Percentiles rank a stretch among this genome's conserved stretches.
Evolutionary conservation across 1,284 basidiomycete species (phyloP).

Genomic region (Hypsizygus ulmarius): DNA sequence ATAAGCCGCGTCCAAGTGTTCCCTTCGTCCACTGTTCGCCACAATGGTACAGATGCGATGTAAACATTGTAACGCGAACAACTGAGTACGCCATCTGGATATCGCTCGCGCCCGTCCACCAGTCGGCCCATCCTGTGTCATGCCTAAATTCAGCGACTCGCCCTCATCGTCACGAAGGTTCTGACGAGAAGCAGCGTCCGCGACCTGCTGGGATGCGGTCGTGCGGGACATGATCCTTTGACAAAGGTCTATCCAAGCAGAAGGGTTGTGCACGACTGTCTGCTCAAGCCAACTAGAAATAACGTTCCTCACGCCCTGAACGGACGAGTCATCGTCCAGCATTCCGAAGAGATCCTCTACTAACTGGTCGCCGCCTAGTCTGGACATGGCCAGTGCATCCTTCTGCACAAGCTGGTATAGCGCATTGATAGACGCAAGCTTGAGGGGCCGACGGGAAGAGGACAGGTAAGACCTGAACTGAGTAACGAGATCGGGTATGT

Average conservation of each 20-base stretch:
- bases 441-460: constrained; percentile 80
- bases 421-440: constrained; percentile 92
- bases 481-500: constrained; percentile 75
- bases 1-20: constrained; percentile 78
- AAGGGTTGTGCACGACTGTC: constrained; percentile 90
- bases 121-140: constrained; percentile 35
- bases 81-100: constrained; percentile 94
- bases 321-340: constrained; percentile 90
- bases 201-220: constrained; percentile 75
- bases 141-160: constrained; percentile 75
- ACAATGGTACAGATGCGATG: constrained; percentile 87
- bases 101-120: constrained; percentile 45
- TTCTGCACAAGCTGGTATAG: constrained; percentile 97
- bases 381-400: constrained; percentile 89
- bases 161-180: constrained; percentile 87
- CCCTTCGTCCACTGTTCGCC: constrained; percentile 65
- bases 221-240: constrained; percentile 94
- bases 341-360: constrained; percentile 95
- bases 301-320: constrained; percentile 93
- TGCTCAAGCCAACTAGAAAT: constrained; percentile 96
- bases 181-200: constrained; percentile 53
- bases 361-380: constrained; percentile 88
- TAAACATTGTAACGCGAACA: constrained; percentile 92
- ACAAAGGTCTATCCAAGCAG: constrained; percentile 97
- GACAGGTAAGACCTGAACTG: constrained; percentile 76